Base-by-base conservation (phyloP, 2,329 filamentous ascomycete species). In the Ceratocystiopsis sp. region DNA sequence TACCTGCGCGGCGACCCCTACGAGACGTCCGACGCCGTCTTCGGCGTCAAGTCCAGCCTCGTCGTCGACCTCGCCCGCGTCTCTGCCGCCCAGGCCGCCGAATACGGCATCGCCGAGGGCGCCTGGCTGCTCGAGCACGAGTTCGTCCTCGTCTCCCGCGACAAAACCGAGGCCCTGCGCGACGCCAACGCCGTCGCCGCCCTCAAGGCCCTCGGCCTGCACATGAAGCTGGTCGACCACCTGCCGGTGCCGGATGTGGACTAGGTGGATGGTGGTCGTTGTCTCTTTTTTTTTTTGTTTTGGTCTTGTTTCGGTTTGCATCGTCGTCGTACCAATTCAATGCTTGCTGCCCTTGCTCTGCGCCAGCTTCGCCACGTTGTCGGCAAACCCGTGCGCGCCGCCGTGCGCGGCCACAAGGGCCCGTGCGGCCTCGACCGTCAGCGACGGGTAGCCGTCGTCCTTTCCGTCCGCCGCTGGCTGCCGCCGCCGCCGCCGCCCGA, bases 11-110 rank as follows among this genome's bases (percentile, higher is more conserved):
- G 76, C 38, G 83, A 89, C 52, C 80, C 80, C 1, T 91, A 89
- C 56, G 83, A 89, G 62, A 82, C 75, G 1, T 83, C 80, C 0
- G 84, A 93, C 55, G 82, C 84, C 0, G 84, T 93, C 1, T 93
- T 93, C 52, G 84, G 84, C 17, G 84, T 93, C 45, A 93, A 93
- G 59, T 69, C 84, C 55, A 84, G 79, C 25, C 65, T 93, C 13
- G 63, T 84, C n/a, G 68, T 85, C 14, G 79, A 84, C 50, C 62
- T 60, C 51, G 67, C 48, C 61, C 68, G 53, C 64, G 74, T 51
- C 41, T 64, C 61, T 59, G 67, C 57, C 33, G 66, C 67, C 38
- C 68, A 68, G 45, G 73, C 78, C 0, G 59, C 66, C 50, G 64
- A 74, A 53, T 82, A 86, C 55, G 68, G 64, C 15, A 74, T 85